Evolutionary conservation across 2,329 filamentous ascomycete species (phyloP).

Genomic region (Hansfordia pulvinata): DNA sequence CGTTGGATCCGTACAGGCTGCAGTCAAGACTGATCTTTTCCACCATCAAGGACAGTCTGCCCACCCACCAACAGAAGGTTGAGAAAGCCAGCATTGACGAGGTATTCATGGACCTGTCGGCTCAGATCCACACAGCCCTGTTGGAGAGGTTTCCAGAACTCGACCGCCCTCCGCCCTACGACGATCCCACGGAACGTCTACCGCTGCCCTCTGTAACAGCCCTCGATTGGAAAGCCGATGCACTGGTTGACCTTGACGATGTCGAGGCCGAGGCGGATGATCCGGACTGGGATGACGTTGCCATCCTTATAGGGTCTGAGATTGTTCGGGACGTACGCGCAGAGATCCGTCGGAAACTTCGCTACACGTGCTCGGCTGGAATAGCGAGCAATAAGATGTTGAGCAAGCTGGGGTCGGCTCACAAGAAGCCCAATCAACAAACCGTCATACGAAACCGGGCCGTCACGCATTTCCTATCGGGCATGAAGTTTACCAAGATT

Average conservation of each 20-base stretch:
- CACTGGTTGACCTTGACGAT: constrained; percentile 65
- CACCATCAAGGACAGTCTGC: constrained; percentile 61
- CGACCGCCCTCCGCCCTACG: constrained; percentile 50
- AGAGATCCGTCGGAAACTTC: constrained; percentile 53
- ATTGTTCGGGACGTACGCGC: constrained; percentile 67
- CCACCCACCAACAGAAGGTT: constrained; percentile 52
- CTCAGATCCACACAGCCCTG: constrained; percentile 64
- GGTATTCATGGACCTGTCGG: constrained; percentile 84
- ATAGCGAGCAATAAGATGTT: constrained; percentile 89
- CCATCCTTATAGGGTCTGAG: constrained; percentile 74
- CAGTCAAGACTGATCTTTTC: constrained; percentile 74
- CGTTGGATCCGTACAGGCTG: constrained; percentile 78
- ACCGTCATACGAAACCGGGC: constrained; percentile 87
- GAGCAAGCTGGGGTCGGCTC: constrained; percentile 80
- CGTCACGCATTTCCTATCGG: constrained; percentile 61
- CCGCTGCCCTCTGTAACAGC: constrained; percentile 56
- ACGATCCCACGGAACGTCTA: constrained; percentile 57
- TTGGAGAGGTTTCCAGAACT: constrained; percentile 68
- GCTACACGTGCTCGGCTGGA: constrained; percentile 87
- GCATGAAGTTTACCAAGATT: constrained; percentile 91
- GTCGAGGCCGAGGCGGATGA: constrained; percentile 62
- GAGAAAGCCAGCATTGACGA: constrained; percentile 96
- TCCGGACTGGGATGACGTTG: constrained; percentile 94
- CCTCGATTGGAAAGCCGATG: constrained; percentile 73
- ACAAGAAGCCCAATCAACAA: constrained; percentile 90